Evolutionary conservation across 2,329 filamentous ascomycete genomes (phyloP), one percentile per base, ranked within the genome.

Genomic region (Ascochyta fabae): DNA sequence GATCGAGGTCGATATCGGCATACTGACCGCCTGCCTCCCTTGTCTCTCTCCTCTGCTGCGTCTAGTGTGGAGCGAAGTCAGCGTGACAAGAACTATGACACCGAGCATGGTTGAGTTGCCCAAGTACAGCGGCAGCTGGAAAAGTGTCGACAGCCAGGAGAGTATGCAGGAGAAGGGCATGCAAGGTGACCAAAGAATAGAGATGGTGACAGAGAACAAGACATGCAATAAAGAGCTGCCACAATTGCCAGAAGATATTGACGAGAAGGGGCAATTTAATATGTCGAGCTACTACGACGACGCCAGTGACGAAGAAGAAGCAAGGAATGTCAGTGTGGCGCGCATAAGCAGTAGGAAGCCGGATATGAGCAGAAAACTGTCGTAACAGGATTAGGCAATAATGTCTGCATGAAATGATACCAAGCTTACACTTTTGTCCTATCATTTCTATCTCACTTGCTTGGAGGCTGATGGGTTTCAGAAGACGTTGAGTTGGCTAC

Each of bases 1-100:
- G 35, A 67, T 72, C 36, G 69, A 72, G 58, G 68, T 72, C 42
- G 66, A 70, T 40, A 53, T 68, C 3, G 61, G 67, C 40, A 70
- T 72, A 34, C 31, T 71, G 9, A 67, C 67, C 6, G 69, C 68
- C 2, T 69, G 65, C 12, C 63, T 71, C 4, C 67, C 69, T 6
- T 65, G 67, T 19, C 55, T 71, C 2, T 67, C 54, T 2, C 69
- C 68, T 4, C 47, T 70, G 3, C 33, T 72, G 9, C 66, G 65
- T 35, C 59, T 60, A n/a, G 42, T 56, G n/a, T 67, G 61, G 60
- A 59, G 43, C 9, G 56, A 59, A 10, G 56, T 53, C 48, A 61
- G 57, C 3, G 51, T 59, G 3, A 55, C 58, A 3, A 33, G 48
- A 22, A 48, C n/a, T 4, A 44, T 36, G 34, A 52, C 54, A 34